Evolutionary conservation across 2,329 filamentous ascomycete genomes (phyloP).

Genomic region (Raffaelea arxii): DNA sequence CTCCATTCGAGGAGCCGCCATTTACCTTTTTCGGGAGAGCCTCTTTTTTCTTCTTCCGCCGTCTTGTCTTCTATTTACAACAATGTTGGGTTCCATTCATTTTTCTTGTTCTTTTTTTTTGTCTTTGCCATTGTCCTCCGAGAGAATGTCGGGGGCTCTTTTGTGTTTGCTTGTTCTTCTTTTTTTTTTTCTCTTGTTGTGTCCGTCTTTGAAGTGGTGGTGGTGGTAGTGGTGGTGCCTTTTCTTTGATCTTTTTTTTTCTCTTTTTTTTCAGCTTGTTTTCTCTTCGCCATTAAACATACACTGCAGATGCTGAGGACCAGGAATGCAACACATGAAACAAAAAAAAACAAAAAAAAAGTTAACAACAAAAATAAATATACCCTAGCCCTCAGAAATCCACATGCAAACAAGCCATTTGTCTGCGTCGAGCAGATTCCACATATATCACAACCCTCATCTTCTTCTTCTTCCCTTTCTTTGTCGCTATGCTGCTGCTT

Average conservation of each 20-base stretch:
- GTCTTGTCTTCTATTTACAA: too few relatives aligned
- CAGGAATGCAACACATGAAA: background rate
- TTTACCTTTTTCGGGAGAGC: too few relatives aligned
- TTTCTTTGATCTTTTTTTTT: slow-evolving; percentile 2
- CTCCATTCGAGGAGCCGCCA: too few relatives aligned
- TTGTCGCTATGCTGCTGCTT: too few relatives aligned
- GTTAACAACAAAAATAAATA: background rate
- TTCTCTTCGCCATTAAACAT: slow-evolving; percentile 7
- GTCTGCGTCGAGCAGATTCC: too few relatives aligned
- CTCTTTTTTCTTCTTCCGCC: background rate
- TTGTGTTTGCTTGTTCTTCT: background rate
- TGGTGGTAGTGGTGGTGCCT: too few relatives aligned
- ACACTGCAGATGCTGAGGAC: slow-evolving; percentile 7
- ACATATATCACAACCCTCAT: too few relatives aligned
- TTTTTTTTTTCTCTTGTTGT: background rate
- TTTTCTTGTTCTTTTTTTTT: background rate
- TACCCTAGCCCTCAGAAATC: too few relatives aligned
- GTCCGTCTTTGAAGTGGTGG: background rate
- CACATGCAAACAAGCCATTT: too few relatives aligned
- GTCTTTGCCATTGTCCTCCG: background rate
- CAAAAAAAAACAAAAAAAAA: background rate
- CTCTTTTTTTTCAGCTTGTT: slow-evolving; percentile 1
- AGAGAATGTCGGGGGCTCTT: too few relatives aligned
- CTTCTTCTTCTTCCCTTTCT: too few relatives aligned
- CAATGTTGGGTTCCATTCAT: too few relatives aligned